phyloP scores from a whole-genome alignment of 176 grass and related monocot genomes.

The Olyra latifolia region DNA sequence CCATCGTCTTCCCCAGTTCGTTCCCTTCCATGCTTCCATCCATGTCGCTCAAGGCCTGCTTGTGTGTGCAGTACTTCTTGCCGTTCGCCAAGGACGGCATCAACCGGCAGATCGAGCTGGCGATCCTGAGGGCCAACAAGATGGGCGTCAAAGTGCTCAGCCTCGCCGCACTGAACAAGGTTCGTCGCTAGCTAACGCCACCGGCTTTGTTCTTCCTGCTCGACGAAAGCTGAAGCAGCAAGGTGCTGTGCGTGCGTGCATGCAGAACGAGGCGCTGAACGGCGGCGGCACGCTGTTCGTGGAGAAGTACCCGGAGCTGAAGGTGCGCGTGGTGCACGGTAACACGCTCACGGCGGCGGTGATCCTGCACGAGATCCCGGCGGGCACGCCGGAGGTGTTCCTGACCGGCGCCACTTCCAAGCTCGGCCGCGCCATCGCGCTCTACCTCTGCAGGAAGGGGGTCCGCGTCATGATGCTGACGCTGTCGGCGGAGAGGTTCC shows the following conservation, averaged over 20 bases:
- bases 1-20: no score
- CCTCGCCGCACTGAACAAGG: conserved; percentile 80
- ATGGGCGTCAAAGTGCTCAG: conserved; percentile 67
- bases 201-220: no score
- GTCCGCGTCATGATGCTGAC: conserved; percentile 67
- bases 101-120: conserved; percentile 64
- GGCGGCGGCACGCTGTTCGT: conserved; percentile 65
- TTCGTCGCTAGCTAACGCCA: no score
- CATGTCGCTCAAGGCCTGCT: no score
- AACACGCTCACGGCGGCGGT: conserved; percentile 47
- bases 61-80: conserved; percentile 55
- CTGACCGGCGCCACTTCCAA: conserved; percentile 66
- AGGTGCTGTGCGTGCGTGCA: no score
- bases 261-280: conserved; percentile 70
- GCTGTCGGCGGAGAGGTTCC: conserved; percentile 43
- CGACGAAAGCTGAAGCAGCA: no score
- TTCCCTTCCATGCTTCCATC: no score
- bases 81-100: conserved; percentile 60
- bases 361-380: conserved; percentile 58
- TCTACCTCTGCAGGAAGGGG: conserved; percentile 55
- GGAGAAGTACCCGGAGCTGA: conserved; percentile 52
- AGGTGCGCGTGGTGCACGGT: conserved; percentile 51
- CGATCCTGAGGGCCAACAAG: conserved; percentile 69
- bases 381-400: conserved; percentile 52
- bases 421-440: conserved; percentile 50